A percentile compares a stretch with the other conserved stretches of the same genome.
Conservation (phyloP, 768 basidiomycete species). For the Suillus hirtellus region DNA sequence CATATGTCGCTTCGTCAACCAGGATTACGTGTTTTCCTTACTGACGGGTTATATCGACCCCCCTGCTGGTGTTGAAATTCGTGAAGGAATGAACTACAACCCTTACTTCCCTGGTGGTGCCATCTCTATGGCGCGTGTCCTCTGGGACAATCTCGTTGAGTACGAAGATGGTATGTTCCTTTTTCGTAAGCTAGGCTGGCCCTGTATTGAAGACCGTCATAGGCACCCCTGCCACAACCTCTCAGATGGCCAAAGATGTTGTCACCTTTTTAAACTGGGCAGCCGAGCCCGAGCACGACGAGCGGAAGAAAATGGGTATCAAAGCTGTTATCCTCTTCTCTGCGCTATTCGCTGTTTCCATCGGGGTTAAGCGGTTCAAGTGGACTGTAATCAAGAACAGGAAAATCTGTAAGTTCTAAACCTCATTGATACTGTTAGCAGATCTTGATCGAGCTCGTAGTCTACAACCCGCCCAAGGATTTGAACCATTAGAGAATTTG, state of each 20-base stretch:
- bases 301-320: constrained; percentile 94
- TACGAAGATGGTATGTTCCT: constrained; percentile 80
- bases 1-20: constrained; percentile 7
- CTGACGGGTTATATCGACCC: constrained; percentile 97
- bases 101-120: constrained; percentile 99
- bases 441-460: constrained; percentile 23
- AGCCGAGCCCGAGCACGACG: constrained; percentile 96
- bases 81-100: constrained; percentile 99
- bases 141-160: constrained; percentile 96
- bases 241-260: constrained; percentile 99
- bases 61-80: constrained; percentile 91
- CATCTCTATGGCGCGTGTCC: constrained; percentile 95
- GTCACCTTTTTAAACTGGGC: constrained; percentile 95
- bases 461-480: constrained; percentile 42
- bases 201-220: constrained; percentile 14
- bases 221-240: constrained; percentile 95
- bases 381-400: constrained; percentile 91
- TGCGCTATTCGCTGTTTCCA: constrained; percentile 70
- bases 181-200: background rate
- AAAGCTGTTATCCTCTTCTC: constrained; percentile 96
- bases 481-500: constrained; percentile 30
- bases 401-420: constrained; percentile 71
- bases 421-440: background rate
- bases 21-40: constrained; percentile 98
- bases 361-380: constrained; percentile 96